Conservation (phyloP, 2,329 filamentous ascomycete genomes). For the Lojkania enalia region DNA sequence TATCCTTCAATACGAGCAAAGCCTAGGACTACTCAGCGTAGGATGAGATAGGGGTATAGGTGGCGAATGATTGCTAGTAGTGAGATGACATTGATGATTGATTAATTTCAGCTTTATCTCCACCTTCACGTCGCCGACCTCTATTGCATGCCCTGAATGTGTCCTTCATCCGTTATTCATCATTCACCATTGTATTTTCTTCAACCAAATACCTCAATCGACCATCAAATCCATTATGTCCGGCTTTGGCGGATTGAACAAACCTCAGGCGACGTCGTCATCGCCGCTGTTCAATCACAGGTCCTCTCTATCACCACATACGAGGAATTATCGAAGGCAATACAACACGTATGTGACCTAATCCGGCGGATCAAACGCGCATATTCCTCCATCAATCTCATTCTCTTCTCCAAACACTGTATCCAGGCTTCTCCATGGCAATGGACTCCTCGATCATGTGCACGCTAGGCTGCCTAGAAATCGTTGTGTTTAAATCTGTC, state of each 20-base stretch:
- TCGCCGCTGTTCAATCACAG: constrained; percentile 9
- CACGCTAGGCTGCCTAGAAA: constrained; percentile 32
- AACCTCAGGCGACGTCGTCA: constrained; percentile 8
- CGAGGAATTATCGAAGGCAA: not conserved
- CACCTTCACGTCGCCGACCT: too few relatives aligned
- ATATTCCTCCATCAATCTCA: constrained; percentile 28
- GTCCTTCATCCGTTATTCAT: too few relatives aligned
- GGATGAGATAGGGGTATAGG: too few relatives aligned
- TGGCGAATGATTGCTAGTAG: too few relatives aligned
- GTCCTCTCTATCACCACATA: constrained; percentile 2
- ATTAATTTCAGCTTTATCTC: too few relatives aligned
- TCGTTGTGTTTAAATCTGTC: constrained; percentile 27
- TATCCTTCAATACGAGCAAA: too few relatives aligned
- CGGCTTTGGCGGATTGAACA: constrained; percentile 8
- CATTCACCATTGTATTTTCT: too few relatives aligned
- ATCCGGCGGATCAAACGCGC: constrained; percentile 17
- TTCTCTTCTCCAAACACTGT: constrained; percentile 35
- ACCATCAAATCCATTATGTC: constrained; percentile 8
- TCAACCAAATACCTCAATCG: too few relatives aligned
- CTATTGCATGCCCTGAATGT: too few relatives aligned
- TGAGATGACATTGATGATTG: too few relatives aligned
- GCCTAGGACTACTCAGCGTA: too few relatives aligned
- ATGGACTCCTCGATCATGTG: constrained; percentile 32
- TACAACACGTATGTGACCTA: constrained; percentile 3
- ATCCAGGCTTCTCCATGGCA: constrained; percentile 34